These are phyloP conservation scores for Clonostachys byssicola DNA, from an alignment of 2,329 filamentous ascomycete genomes.

Conservation along the genomic window DNA sequence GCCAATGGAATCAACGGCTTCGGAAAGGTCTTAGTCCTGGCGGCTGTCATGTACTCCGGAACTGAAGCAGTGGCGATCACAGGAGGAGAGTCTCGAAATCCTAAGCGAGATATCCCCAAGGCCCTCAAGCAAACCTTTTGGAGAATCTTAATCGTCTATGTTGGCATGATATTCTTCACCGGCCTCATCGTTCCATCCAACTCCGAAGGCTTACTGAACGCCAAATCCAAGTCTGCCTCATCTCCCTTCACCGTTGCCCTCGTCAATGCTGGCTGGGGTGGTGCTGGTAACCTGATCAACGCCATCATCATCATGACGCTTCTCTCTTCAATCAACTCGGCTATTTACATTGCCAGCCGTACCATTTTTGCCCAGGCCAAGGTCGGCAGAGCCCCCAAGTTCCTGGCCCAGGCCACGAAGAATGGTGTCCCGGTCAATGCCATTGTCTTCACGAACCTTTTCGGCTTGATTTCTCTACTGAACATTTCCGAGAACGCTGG, in stretches of 20 bases:
- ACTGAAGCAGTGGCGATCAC: slow-evolving; percentile 11
- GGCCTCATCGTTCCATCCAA: slow-evolving; percentile 50
- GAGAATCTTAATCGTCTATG: slow-evolving; percentile 30
- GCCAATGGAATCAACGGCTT: slow-evolving; percentile 7
- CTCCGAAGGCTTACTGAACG: slow-evolving; percentile 40
- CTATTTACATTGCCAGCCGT: slow-evolving; percentile 50
- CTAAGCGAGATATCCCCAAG: slow-evolving; percentile 31
- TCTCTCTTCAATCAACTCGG: slow-evolving; percentile 44
- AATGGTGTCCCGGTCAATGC: slow-evolving; percentile 27
- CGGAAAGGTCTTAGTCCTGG: slow-evolving; percentile 6
- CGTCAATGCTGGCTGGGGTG: slow-evolving; percentile 8
- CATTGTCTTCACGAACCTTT: slow-evolving; percentile 7
- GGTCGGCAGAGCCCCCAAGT: slow-evolving; percentile 44
- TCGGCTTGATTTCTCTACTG: slow-evolving; percentile 7
- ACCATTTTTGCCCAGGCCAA: slow-evolving; percentile 50
- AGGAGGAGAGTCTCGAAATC: slow-evolving; percentile 27
- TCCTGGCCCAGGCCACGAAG: slow-evolving; percentile 44
- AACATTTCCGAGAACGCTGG: slow-evolving; percentile 4
- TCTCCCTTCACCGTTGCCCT: slow-evolving; percentile 48
- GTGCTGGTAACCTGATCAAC: slow-evolving; percentile 37
- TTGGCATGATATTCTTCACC: slow-evolving; percentile 44
- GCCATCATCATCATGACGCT: slow-evolving; percentile 48
- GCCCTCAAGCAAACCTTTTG: slow-evolving; percentile 14
- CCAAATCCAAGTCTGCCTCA: slow-evolving; percentile 38
- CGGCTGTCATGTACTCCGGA: slow-evolving; percentile 7